Conservation (phyloP, 768 basidiomycete species). For the Naganishia friedmannii region DNA sequence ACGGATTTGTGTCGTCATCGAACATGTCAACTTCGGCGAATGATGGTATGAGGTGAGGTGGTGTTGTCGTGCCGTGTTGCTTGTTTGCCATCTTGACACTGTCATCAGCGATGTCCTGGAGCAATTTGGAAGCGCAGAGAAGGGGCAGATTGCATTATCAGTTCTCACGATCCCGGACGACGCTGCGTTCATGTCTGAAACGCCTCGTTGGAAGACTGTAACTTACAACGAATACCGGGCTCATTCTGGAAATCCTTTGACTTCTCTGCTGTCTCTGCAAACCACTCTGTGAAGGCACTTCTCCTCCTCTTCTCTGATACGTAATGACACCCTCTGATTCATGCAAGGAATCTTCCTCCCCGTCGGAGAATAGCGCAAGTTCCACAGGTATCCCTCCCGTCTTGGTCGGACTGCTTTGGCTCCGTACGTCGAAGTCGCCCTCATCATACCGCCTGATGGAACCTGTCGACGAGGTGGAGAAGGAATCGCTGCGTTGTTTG, state of each 20-base stretch:
- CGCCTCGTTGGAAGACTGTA: neutral
- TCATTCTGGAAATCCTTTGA: neutral
- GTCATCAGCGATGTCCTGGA: neutral
- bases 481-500: neutral
- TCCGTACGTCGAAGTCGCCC: too few relatives aligned
- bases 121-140: neutral
- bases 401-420: slow-evolving; percentile 10
- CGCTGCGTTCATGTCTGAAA: neutral
- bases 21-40: neutral
- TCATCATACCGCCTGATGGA: too few relatives aligned
- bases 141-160: too few relatives aligned
- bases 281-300: neutral
- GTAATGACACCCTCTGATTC: neutral
- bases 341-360: neutral
- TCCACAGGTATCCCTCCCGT: slow-evolving; percentile 6
- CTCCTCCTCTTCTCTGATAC: neutral
- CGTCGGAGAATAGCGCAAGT: slow-evolving; percentile 12
- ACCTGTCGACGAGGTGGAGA: neutral
- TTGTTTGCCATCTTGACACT: too few relatives aligned
- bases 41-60: neutral
- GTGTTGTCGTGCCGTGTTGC: neutral
- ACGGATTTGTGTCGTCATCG: neutral
- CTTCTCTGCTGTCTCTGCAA: slow-evolving; percentile 1
- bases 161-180: neutral
- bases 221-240: neutral